Evolutionary conservation across 225 moss, liverwort and hornwort genomes (phyloP), one percentile per base, ranked within the genome.

Genomic region (Polytrichum formosum): DNA sequence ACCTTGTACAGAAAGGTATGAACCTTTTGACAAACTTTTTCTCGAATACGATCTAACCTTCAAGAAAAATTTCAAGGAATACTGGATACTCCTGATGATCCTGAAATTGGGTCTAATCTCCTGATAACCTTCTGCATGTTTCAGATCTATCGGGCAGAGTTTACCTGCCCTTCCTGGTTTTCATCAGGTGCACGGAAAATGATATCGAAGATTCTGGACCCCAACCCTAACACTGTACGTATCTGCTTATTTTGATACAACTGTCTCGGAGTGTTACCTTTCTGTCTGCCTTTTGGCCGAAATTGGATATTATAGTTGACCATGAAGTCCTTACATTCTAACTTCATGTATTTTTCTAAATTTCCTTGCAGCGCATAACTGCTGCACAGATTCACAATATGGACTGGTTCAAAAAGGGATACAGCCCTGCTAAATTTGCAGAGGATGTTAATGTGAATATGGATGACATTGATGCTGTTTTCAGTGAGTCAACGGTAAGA

Each of bases 321-420:
- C 13, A 13, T 16, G 13, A 13, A 46, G 46, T 46, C 16, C 46
- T 46, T 46, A 13, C 13, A 16, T 46, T 13, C 46, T 46, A 46
- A 46, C 46, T 13, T 13, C 13, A 46, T 37, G 37, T 46, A 13
- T 46, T 37, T 37, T 65, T 35, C 18, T 2, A 37, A 28, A 55
- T 13, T 17, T 80, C 70, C 22, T 78, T 83, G 83, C 90, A 96
- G 96, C 91, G 96, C 46, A 90, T 97, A 55, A 86, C 83, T 30
- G 85, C 89, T 56, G 75, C 80, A 21, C 92, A 91, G 70, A 97
- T 97, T 31, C 73, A 90, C 27, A 88, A 94, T 64, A 92, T 76
- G 55, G 96, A 94, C 6, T 94, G 96, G 96, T 97, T 97, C 69
- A 97, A 86, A 74, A 94, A 94, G 72, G 92, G 94, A 5, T 97